Conservation (phyloP, 768 basidiomycete species). For the Collybia sordida region DNA sequence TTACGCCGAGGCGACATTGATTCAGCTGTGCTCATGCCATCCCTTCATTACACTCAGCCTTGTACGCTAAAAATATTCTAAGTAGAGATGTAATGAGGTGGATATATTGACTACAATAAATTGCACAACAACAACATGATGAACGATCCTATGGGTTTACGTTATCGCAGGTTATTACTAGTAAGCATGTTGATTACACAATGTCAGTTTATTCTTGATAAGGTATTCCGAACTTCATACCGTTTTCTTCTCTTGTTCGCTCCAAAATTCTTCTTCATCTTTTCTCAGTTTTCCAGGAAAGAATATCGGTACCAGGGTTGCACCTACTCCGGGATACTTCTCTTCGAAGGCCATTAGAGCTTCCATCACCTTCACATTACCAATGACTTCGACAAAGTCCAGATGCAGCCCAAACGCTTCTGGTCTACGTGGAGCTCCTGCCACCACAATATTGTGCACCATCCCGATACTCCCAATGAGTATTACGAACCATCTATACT, state of each 20-base stretch:
- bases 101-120: too few relatives aligned
- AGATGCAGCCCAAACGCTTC: constrained; percentile 6
- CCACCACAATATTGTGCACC: constrained; percentile 7
- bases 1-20: too few relatives aligned
- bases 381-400: not conserved
- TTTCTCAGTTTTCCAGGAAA: constrained; percentile 1
- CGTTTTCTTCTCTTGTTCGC: not conserved
- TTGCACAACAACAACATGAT: too few relatives aligned
- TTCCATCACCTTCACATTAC: not conserved
- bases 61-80: too few relatives aligned
- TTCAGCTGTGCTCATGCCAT: too few relatives aligned
- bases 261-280: not conserved
- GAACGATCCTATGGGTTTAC: too few relatives aligned
- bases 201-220: too few relatives aligned
- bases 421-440: constrained; percentile 3
- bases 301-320: not conserved
- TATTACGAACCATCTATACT: constrained; percentile 4
- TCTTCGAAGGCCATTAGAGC: constrained; percentile 1
- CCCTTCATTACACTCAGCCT: too few relatives aligned
- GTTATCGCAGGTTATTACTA: too few relatives aligned
- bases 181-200: too few relatives aligned
- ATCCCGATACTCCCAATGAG: constrained; percentile 4
- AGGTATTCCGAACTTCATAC: not conserved
- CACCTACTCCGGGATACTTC: not conserved
- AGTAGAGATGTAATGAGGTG: too few relatives aligned